Evolutionary conservation across 1,284 basidiomycete species (phyloP), one percentile per base, ranked within the genome.

Genomic region (Termitomyces sp.): DNA sequence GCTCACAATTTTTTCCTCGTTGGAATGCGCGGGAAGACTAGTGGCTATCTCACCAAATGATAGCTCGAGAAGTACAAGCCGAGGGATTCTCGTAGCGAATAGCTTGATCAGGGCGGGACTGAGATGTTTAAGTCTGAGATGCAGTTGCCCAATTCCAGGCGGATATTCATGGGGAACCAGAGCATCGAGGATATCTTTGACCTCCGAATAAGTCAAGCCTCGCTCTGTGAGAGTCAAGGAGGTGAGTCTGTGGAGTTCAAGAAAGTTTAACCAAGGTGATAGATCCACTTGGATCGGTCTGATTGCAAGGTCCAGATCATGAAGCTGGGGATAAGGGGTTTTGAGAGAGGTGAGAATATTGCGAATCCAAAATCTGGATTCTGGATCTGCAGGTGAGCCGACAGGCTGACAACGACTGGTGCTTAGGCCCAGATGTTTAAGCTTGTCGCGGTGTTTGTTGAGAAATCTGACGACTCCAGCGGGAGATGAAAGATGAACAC

Each of bases 281-380:
- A 71, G 58, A 39, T 64, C 67, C 26, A 64, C 66, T 53, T 57
- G 68, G n/a, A 74, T 57, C 3, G 72, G 72, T 13, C 68, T 60
- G 13, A 74, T 51, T 2, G 70, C 68, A 9, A 74, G 40, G n/a
- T 65, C 62, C 13, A 73, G 55, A 3, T 60, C 53, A 21, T 63
- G 59, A 11, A 75, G 68, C 34, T 60, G 58, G 39, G 68, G 60
- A 55, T 68, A 66, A 13, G 66, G 62, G 8, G 33, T 49, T 24
- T 56, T 33, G 28, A 66, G 46, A 3, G 64, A 62, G 2, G 53
- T 26, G 38, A 74, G 49, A n/a, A 70, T 68, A 9, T 64, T 62
- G 37, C 68, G 70, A n/a, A 76, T 69, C 72, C 71, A 73, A 38
- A 62, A 65, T 53, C 67, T 66, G 49, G 62, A 64, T 10, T 66